These are phyloP conservation scores for Trichoderma asperellum DNA, from an alignment of 2,329 filamentous ascomycete species.

Conservation along the genomic window DNA sequence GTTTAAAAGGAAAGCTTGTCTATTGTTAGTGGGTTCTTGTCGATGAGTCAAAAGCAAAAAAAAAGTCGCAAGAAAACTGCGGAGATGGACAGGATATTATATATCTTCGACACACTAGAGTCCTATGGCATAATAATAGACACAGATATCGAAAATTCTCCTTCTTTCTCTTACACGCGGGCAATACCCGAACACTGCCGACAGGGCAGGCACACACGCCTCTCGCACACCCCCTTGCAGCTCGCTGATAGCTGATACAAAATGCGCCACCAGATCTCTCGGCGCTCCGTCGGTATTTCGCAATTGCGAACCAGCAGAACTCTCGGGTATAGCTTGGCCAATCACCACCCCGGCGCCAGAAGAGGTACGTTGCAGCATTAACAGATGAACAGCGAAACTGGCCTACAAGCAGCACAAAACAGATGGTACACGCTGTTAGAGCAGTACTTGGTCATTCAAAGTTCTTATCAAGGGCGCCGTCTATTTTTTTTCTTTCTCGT, in stretches of 20 bases:
- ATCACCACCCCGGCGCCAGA: neutral
- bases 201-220: neutral
- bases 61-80: neutral
- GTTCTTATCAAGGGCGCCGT: neutral
- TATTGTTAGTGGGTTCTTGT: neutral
- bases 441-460: neutral
- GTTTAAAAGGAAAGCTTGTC: neutral
- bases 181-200: conserved; percentile 22
- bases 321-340: neutral
- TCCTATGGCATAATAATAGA: neutral
- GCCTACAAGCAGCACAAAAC: neutral
- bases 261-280: neutral
- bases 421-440: neutral
- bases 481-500: neutral
- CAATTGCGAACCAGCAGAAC: neutral
- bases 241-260: neutral
- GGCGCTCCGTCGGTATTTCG: conserved; percentile 26
- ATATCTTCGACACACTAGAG: neutral
- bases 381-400: neutral
- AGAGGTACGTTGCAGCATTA: neutral
- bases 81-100: conserved; percentile 5
- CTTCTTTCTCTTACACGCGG: neutral
- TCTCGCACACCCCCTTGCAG: neutral
- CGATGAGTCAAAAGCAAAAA: neutral
- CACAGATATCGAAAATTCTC: neutral